Evolutionary conservation across 1,284 basidiomycete species (phyloP).

Genomic region (Sphagnurus paluster): DNA sequence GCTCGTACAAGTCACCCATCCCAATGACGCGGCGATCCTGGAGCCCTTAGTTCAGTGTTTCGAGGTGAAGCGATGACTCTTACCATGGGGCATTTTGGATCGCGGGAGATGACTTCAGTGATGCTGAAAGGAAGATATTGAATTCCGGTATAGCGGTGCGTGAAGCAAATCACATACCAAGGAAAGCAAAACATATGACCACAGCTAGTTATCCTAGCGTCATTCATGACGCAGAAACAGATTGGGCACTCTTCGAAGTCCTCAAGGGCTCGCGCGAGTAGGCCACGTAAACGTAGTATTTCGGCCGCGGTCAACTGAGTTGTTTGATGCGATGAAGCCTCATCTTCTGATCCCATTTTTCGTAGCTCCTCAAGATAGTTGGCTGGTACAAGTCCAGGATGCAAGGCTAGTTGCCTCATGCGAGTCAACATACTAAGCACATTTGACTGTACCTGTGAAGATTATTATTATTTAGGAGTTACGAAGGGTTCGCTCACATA

Average conservation of each 20-base stretch:
- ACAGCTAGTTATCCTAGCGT: constrained; percentile 81
- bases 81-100: constrained; percentile 81
- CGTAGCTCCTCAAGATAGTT: constrained; percentile 75
- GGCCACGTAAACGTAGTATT: constrained; percentile 56
- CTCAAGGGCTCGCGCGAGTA: constrained; percentile 70
- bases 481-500: constrained; percentile 19
- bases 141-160: neutral
- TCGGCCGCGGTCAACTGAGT: constrained; percentile 49
- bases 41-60: constrained; percentile 2
- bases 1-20: constrained; percentile 63
- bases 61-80: constrained; percentile 6
- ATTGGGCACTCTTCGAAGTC: constrained; percentile 86
- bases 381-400: constrained; percentile 75
- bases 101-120: constrained; percentile 62
- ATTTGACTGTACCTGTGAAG: constrained; percentile 60
- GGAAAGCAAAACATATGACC: constrained; percentile 75
- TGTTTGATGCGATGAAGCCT: constrained; percentile 24
- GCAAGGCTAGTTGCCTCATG: constrained; percentile 82
- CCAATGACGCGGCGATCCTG: constrained; percentile 73
- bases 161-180: constrained; percentile 52
- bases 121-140: constrained; percentile 45
- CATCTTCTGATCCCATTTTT: constrained; percentile 35
- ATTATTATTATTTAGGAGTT: constrained; percentile 1
- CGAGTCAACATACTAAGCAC: constrained; percentile 84
- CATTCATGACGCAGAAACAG: constrained; percentile 65